Base-by-base conservation (phyloP, 1,284 basidiomycete genomes). In the Termitomyces sp. region DNA sequence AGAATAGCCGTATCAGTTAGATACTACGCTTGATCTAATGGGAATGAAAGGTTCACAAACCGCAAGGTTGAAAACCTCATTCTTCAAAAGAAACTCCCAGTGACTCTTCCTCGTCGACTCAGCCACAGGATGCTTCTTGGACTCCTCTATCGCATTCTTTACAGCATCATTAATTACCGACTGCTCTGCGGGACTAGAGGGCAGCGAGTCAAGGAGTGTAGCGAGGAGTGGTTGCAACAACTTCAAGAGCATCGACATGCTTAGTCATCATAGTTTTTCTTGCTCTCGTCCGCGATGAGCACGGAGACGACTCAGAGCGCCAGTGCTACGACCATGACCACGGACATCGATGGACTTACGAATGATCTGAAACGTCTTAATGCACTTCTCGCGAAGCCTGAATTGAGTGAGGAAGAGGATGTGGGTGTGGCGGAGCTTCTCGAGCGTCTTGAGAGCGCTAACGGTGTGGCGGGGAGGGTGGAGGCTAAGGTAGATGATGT, bases 51-150 rank as follows among this genome's bases (percentile, higher is more conserved):
- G 49, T 30, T 36, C 24, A 79, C 84, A 61, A 63, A 90, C 89
- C 40, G 86, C 86, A 54, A 89, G 73, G 19, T 71, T 70, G 64
- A 87, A 86, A 36, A 90, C 75, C 65, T 86, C 84, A 58, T 81
- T 81, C 70, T 80, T 82, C 40, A 90, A 69, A 41, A 83, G 70
- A 61, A 79, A 81, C 63, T 91, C 88, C 88, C 88, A 90, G 62
- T 82, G 82, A 43, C 74, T 80, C 67, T 81, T 84, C 57, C 78
- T 70, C 56, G 80, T 83, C 34, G 54, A 39, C 51, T 89, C 87
- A 9, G 73, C 64, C 3, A 79, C 78, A 1, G 73, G 69, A 42
- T 70, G 74, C 28, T 67, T 64, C 41, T 71, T 72, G 0, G 79
- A 71, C n/a, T 78, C 71, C 26, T 59, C 58, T 28, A 88, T 63